These are phyloP conservation scores for Zygnema cylindricum DNA, from an alignment of 139 green algal species.

Conservation along the genomic window DNA sequence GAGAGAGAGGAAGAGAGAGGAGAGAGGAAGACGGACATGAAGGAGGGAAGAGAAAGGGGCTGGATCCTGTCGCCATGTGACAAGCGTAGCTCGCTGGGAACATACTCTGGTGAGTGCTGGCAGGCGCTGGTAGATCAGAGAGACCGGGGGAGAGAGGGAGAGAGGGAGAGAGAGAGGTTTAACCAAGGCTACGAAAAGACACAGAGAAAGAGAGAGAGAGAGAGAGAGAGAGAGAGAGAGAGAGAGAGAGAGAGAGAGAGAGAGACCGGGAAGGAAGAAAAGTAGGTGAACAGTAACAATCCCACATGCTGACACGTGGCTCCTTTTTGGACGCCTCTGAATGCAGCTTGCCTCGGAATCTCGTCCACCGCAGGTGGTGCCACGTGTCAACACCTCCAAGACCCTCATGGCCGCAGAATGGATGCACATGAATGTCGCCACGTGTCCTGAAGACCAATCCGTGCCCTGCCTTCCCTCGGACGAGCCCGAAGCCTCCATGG, in stretches of 20 bases:
- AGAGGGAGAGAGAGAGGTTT: not conserved
- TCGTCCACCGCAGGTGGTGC: too few relatives aligned
- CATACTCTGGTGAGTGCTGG: not conserved
- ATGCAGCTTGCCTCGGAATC: not conserved
- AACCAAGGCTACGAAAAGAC: not conserved
- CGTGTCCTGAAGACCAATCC: not conserved
- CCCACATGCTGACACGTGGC: not conserved
- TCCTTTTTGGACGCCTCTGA: not conserved
- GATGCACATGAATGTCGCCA: not conserved
- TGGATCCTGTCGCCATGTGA: not conserved
- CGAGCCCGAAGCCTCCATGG: not conserved
- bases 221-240: too few relatives aligned
- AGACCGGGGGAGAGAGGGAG: not conserved
- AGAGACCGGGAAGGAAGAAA: too few relatives aligned
- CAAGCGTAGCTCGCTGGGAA: not conserved
- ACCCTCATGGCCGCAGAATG: not conserved
- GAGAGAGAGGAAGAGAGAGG: not conserved
- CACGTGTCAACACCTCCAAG: too few relatives aligned
- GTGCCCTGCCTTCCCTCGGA: not conserved
- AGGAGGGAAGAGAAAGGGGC: not conserved
- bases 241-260: too few relatives aligned
- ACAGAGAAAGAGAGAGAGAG: not conserved
- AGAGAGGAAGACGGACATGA: not conserved
- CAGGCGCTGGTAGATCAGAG: too few relatives aligned
- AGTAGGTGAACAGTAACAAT: too few relatives aligned